Evolutionary conservation across 768 basidiomycete species (phyloP).

Genomic region (Leccinum imitatum): DNA sequence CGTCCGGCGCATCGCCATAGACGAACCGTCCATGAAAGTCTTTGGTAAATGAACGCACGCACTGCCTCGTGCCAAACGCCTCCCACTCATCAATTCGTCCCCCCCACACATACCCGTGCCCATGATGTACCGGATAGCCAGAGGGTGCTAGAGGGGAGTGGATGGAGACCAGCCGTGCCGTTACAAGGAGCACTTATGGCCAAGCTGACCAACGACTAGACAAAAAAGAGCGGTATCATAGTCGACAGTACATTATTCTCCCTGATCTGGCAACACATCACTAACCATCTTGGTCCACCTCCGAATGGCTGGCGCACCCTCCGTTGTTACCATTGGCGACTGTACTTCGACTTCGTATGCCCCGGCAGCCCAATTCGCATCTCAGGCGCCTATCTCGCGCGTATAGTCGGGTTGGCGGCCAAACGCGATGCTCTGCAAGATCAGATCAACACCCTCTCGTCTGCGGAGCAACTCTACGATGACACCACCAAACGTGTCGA

Average conservation of each 20-base stretch:
- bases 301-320: slow-evolving; percentile 71
- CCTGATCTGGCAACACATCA: neutral
- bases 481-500: slow-evolving; percentile 48
- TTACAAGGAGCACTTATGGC: slow-evolving; percentile 65
- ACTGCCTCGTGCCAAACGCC: neutral
- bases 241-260: slow-evolving; percentile 64
- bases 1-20: no score
- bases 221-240: slow-evolving; percentile 80
- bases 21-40: slow-evolving; percentile 56
- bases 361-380: slow-evolving; percentile 95
- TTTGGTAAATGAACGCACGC: slow-evolving; percentile 49
- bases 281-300: slow-evolving; percentile 44
- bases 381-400: slow-evolving; percentile 92
- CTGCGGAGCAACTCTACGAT: slow-evolving; percentile 22
- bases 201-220: slow-evolving; percentile 73
- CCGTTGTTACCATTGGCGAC: slow-evolving; percentile 90
- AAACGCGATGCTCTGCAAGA: slow-evolving; percentile 64
- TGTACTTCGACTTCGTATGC: slow-evolving; percentile 93
- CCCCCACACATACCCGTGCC: no score
- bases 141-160: no score
- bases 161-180: slow-evolving; percentile 38
- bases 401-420: slow-evolving; percentile 73
- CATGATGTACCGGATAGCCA: neutral
- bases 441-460: slow-evolving; percentile 32
- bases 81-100: neutral